Base-by-base conservation (phyloP, 192 early-diverging fungal species). In the Chytriomyces confervae region DNA sequence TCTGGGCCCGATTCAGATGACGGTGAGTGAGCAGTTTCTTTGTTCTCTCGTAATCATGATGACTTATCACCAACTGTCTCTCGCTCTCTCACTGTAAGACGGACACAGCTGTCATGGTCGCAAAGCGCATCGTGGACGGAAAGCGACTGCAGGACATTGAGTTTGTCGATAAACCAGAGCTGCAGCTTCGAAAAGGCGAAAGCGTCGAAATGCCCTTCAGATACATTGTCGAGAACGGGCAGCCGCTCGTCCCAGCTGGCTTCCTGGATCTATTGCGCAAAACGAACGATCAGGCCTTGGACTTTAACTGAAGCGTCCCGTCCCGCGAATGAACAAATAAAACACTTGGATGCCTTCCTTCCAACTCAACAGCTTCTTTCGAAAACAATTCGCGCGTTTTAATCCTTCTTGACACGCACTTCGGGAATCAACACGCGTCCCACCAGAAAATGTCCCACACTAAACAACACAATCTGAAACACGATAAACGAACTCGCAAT, bases 401-500 rank as follows among this genome's bases (percentile, higher is more conserved):
- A 57, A 36, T 36, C 8, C 50, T 72, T 53, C 7, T 11, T 27
- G 18, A 57, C 36, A 23, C 29, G 29, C 29, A 72, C 24, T 13
- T 72, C 69, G 1, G 83, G 86, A 70, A 87, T 80, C 62, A 88
- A 69, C 10, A 86, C 83, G 16, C 46, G 66, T 11, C 83, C 83
- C 16, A 86, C 87, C 61, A 93, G 75, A 20, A 84, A 81, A 62
- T 94, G 91, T 69, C 91, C 92, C 6, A 95, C 84, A 46, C 86
- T 87, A 84, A 96, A 98, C 73, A 97, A 84, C 44, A 95, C 80
- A 47, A 96, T 95, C 50, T 93, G 93, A 78, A 98, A 96, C 49
- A 98, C 87, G 62, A 95, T 91, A 88, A 98, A 96, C 67, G 94
- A 83, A n/a, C 89, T 91, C 8, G 94, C 91, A 78, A 98, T 98